Percentiles rank a stretch among this genome's conserved stretches.
phyloP scores from a whole-genome alignment of 1,284 basidiomycete species.

The Wallemia ichthyophaga region DNA sequence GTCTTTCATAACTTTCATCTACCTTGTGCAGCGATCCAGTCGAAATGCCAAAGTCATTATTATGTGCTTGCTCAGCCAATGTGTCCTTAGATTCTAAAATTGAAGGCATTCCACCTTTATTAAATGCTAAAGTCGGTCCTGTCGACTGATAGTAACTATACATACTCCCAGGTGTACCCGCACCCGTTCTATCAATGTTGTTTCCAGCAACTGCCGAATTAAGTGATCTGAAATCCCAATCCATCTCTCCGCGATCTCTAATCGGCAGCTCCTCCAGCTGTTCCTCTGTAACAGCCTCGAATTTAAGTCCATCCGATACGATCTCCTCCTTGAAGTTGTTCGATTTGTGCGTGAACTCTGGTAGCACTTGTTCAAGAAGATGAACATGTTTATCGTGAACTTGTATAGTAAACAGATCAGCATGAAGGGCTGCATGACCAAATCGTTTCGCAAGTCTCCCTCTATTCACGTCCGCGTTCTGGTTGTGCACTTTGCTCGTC shows the following conservation, averaged over 20 bases:
- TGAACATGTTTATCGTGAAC: constrained; percentile 13
- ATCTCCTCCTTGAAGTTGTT: neutral
- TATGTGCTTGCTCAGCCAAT: neutral
- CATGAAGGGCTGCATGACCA: constrained; percentile 49
- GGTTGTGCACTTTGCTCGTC: constrained; percentile 36
- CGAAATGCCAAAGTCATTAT: neutral
- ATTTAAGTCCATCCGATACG: neutral
- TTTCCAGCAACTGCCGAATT: neutral
- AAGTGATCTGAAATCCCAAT: constrained; percentile 44
- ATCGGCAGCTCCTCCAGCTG: neutral
- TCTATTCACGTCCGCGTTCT: constrained; percentile 31
- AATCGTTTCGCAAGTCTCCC: constrained; percentile 50
- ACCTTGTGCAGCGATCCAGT: neutral
- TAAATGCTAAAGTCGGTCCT: neutral
- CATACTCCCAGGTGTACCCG: neutral
- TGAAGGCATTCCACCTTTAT: neutral
- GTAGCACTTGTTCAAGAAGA: constrained; percentile 7
- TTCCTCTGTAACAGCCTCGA: neutral
- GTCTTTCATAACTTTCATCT: neutral
- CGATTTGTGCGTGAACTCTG: neutral
- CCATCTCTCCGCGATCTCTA: constrained; percentile 42
- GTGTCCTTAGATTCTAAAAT: neutral
- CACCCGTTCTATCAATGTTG: neutral
- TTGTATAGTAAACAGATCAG: constrained; percentile 24
- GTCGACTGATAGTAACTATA: neutral